Percentiles rank a stretch among this genome's conserved stretches.
phyloP scores from a whole-genome alignment of 106 monocot species.

The Acanthochlamys bracteata region DNA sequence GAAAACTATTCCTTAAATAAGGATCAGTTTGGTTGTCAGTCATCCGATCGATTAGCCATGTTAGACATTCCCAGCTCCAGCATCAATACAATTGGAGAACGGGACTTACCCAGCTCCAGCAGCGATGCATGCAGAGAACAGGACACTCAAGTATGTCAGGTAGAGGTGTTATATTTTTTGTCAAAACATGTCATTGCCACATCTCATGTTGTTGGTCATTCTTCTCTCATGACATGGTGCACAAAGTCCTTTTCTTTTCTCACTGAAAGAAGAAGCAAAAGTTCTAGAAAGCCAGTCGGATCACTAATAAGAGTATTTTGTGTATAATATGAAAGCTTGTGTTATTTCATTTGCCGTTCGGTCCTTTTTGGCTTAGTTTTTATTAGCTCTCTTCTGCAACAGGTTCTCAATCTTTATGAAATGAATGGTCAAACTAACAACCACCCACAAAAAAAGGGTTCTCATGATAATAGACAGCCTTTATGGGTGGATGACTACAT shows the following conservation, averaged over 20 bases:
- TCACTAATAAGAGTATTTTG: too few relatives aligned
- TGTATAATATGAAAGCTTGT: not conserved
- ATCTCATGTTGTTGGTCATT: too few relatives aligned
- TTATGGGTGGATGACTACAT: conserved; percentile 70
- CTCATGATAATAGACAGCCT: conserved; percentile 6
- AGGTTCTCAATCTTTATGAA: not conserved
- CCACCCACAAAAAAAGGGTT: not conserved
- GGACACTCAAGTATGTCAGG: not conserved
- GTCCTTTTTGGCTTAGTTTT: not conserved
- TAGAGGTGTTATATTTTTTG: not conserved
- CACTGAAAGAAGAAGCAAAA: too few relatives aligned
- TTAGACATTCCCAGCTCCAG: too few relatives aligned
- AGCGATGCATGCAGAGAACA: conserved; percentile 1
- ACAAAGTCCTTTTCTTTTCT: too few relatives aligned
- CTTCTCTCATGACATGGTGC: too few relatives aligned
- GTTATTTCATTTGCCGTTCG: not conserved
- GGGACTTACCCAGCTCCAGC: not conserved
- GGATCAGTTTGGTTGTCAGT: conserved; percentile 9
- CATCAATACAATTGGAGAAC: too few relatives aligned
- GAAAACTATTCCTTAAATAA: conserved; percentile 21
- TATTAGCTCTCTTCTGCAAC: not conserved
- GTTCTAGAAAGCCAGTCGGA: too few relatives aligned
- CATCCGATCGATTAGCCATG: conserved; percentile 2
- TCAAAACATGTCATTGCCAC: not conserved
- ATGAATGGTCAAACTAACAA: not conserved